Percentiles rank a stretch among this genome's conserved stretches.
Conservation (phyloP, 2,329 filamentous ascomycete genomes). For the Salinomyces thailandicus region DNA sequence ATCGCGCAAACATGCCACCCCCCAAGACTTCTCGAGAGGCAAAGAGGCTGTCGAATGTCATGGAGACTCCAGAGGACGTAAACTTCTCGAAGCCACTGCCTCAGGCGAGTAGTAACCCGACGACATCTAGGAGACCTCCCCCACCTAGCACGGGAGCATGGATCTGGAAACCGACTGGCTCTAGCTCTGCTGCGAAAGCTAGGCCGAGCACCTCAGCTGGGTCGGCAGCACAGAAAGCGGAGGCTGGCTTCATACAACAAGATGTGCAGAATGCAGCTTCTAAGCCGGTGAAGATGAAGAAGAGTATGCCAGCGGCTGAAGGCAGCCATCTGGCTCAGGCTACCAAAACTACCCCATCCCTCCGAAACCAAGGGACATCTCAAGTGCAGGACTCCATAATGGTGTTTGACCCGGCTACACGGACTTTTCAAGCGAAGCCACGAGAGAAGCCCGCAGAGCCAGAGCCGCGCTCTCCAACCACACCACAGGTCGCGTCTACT, state of each 20-base stretch:
- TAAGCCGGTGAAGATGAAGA: constrained; percentile 1
- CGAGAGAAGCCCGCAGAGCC: constrained; percentile 10
- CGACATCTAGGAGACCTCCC: constrained; percentile 8
- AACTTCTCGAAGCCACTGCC: constrained; percentile 49
- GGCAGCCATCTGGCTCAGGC: constrained; percentile 10
- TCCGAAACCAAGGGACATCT: neutral
- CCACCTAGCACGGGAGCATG: constrained; percentile 30
- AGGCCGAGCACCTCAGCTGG: constrained; percentile 2
- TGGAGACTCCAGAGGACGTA: constrained; percentile 12
- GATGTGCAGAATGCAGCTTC: constrained; percentile 8
- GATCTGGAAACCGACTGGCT: constrained; percentile 55
- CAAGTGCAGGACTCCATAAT: constrained; percentile 18
- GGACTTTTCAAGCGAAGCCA: constrained; percentile 20
- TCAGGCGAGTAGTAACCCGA: constrained; percentile 18
- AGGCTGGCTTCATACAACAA: constrained; percentile 11
- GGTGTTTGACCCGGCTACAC: constrained; percentile 22
- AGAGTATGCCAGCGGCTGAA: neutral
- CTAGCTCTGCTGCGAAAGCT: constrained; percentile 19
- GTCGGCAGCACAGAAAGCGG: constrained; percentile 9
- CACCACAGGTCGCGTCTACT: constrained; percentile 6
- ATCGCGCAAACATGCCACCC: constrained; percentile 15
- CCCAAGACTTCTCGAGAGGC: constrained; percentile 11
- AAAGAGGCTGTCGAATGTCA: constrained; percentile 32
- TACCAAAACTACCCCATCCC: constrained; percentile 3
- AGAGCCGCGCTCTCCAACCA: constrained; percentile 8